Evolutionary conservation across 306 rosid species (phyloP).

Genomic region (Pterocarpus macrocarpus): DNA sequence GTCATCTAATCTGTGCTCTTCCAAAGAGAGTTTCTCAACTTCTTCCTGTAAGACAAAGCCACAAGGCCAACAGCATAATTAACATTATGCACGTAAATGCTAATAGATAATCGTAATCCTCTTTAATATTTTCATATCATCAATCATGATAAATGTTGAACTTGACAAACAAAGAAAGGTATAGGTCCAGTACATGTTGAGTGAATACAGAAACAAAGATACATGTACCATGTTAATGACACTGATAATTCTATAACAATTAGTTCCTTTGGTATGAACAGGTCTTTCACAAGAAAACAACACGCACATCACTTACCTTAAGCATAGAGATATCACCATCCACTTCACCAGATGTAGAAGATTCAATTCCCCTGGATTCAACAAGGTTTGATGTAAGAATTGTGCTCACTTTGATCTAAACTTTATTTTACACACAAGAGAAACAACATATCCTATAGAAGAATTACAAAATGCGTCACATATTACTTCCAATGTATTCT

Average conservation of each 20-base stretch:
- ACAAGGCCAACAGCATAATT: conserved; percentile 46
- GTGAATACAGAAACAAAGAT: conserved; percentile 15
- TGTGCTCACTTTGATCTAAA: conserved; percentile 40
- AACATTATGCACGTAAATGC: conserved; percentile 21
- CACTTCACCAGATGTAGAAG: conserved; percentile 72
- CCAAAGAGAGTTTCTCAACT: conserved; percentile 77
- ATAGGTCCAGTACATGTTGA: conserved; percentile 10
- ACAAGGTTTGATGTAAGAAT: conserved; percentile 53
- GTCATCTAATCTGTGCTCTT: conserved; percentile 83
- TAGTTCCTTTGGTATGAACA: conserved; percentile 31
- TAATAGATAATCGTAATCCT: conserved; percentile 34
- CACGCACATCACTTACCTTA: conserved; percentile 60
- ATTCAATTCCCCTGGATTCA: conserved; percentile 81
- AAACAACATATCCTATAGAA: conserved; percentile 32
- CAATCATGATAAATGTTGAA: conserved; percentile 31
- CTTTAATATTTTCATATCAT: conserved; percentile 8
- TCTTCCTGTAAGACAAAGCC: conserved; percentile 81
- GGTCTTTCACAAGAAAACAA: conserved; percentile 34
- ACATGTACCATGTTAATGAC: conserved; percentile 27
- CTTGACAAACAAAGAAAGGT: conserved; percentile 36
- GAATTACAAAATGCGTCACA: conserved; percentile 42
- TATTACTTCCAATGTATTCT: conserved; percentile 96
- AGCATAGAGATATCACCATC: conserved; percentile 75
- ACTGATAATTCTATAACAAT: conserved; percentile 25
- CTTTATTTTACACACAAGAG: conserved; percentile 26